These are phyloP conservation scores for Coprinellus micaceus DNA, from an alignment of 768 basidiomycete species.

Conservation along the genomic window DNA sequence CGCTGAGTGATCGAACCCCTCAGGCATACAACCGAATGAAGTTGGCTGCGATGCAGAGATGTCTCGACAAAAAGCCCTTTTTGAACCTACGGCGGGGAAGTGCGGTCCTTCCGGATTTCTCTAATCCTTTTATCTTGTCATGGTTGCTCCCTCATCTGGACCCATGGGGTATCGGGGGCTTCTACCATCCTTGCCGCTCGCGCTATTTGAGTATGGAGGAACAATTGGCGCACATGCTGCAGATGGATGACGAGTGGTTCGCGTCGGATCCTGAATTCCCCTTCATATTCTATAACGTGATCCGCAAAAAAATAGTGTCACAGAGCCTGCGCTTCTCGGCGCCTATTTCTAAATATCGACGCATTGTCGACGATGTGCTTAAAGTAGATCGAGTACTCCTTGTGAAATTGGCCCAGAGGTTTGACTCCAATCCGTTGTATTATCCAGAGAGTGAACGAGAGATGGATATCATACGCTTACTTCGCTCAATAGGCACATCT, in stretches of 20 bases:
- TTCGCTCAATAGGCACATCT: conserved; percentile 4
- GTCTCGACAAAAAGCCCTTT: conserved; percentile 7
- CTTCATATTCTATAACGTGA: conserved; percentile 13
- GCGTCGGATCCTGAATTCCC: conserved; percentile 13
- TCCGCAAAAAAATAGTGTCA: conserved; percentile 7
- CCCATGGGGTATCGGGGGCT: conserved; percentile 15
- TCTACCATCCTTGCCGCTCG: conserved; percentile 8
- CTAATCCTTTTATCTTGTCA: conserved; percentile 8
- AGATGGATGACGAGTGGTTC: conserved; percentile 5
- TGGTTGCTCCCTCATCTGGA: conserved; percentile 15
- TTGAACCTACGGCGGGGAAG: conserved; percentile 1
- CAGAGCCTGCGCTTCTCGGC: neutral
- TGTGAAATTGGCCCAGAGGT: neutral
- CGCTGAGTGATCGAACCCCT: conserved; percentile 13
- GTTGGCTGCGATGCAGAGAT: conserved; percentile 3
- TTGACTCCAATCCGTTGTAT: neutral
- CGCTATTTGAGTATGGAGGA: conserved; percentile 10
- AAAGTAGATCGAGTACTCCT: neutral
- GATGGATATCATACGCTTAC: neutral
- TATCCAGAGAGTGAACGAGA: neutral
- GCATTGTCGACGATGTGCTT: neutral
- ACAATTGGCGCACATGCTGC: conserved; percentile 11
- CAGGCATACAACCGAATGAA: conserved; percentile 10
- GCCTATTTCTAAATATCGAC: neutral
- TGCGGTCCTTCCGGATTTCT: conserved; percentile 6